phyloP scores from a whole-genome alignment of 2,329 filamentous ascomycete genomes.

The Daldinia eschscholtzii region DNA sequence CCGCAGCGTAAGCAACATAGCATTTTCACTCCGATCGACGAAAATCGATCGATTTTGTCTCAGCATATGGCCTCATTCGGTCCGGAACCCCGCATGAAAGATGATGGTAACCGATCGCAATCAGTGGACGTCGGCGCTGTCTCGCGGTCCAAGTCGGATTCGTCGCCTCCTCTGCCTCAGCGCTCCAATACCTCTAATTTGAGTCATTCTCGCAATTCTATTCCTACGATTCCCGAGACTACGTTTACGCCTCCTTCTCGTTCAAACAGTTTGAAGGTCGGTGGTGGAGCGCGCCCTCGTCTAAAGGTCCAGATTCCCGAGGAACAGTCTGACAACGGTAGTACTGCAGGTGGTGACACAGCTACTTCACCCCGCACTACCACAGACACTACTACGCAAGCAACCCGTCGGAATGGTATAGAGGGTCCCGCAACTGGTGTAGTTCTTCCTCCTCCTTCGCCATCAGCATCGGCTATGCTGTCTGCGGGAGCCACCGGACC shows the following conservation, averaged over 20 bases:
- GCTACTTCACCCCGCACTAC: conserved; percentile 70
- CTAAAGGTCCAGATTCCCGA: conserved; percentile 96
- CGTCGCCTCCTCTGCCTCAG: conserved; percentile 66
- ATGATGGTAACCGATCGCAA: conserved; percentile 67
- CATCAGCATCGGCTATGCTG: conserved; percentile 85
- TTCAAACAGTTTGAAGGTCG: conserved; percentile 78
- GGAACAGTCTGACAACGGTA: conserved; percentile 83
- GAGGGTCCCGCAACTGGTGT: conserved; percentile 75
- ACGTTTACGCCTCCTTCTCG: conserved; percentile 78
- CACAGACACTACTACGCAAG: conserved; percentile 69
- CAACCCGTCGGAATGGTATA: conserved; percentile 59
- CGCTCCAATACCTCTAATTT: conserved; percentile 65
- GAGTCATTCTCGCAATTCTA: conserved; percentile 63
- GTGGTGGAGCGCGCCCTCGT: conserved; percentile 79
- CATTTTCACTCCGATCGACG: conserved; percentile 98
- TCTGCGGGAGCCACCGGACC: conserved; percentile 93
- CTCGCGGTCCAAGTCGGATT: conserved; percentile 63
- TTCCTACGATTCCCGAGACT: conserved; percentile 74
- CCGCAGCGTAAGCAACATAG: conserved; percentile 86
- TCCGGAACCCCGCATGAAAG: conserved; percentile 62
- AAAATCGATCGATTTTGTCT: conserved; percentile 87
- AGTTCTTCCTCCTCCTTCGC: conserved; percentile 91
- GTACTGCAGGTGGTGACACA: conserved; percentile 79
- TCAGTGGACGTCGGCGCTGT: conserved; percentile 73
- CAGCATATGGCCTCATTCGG: conserved; percentile 81